Evolutionary conservation across 805 yeast genomes (phyloP).

Genomic region (Clavispora fructus): DNA sequence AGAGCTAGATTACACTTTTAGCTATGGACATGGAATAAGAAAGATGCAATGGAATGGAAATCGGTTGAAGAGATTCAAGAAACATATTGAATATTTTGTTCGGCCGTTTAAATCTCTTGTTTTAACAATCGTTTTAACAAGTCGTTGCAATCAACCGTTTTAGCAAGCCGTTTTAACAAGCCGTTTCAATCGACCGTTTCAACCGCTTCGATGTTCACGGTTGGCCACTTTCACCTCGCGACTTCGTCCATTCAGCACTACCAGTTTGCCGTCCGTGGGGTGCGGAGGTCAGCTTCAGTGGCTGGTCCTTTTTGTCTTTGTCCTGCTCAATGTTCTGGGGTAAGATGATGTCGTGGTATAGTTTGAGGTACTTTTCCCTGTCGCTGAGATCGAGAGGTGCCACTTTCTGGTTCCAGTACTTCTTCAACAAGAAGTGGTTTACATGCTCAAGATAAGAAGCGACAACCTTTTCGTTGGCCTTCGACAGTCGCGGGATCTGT

Average conservation of each 20-base stretch:
- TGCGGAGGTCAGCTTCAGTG: neutral
- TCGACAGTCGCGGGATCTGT: conserved; percentile 16
- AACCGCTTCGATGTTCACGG: neutral
- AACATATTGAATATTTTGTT: too few species aligned
- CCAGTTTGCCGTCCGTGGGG: conserved; percentile 70
- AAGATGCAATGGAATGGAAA: too few species aligned
- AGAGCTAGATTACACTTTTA: conserved; percentile 3
- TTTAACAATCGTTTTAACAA: too few species aligned
- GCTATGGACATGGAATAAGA: too few species aligned
- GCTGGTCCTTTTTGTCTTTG: neutral
- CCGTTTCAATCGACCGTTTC: too few species aligned
- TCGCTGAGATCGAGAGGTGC: conserved; percentile 1
- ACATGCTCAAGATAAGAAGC: conserved; percentile 2
- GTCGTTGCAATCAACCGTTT: too few species aligned
- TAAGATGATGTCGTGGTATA: conserved; percentile 11
- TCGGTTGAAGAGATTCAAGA: neutral
- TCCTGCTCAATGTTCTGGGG: conserved; percentile 3
- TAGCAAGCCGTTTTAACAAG: too few species aligned
- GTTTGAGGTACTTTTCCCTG: conserved; percentile 2
- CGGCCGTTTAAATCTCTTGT: too few species aligned
- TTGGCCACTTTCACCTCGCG: conserved; percentile 57
- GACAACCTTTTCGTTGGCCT: conserved; percentile 7
- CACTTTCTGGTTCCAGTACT: conserved; percentile 5
- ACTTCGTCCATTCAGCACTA: conserved; percentile 63
- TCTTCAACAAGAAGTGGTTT: conserved; percentile 8